These are phyloP conservation scores for Mortierella antarctica DNA, from an alignment of 192 early-diverging fungal genomes.

Conservation along the genomic window DNA sequence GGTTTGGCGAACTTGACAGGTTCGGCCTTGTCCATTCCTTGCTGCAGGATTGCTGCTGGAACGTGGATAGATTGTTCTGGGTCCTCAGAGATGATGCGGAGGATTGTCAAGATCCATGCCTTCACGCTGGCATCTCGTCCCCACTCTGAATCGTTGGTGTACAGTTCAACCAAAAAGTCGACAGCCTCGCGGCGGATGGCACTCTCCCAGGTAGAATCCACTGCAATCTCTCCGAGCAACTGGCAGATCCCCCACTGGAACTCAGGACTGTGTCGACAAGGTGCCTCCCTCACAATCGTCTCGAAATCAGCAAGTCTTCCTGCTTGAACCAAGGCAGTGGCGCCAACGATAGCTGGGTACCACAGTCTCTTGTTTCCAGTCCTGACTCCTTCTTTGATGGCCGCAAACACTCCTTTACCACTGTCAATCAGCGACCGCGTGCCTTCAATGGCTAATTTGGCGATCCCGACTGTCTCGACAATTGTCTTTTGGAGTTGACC, in stretches of 20 bases:
- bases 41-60: no score
- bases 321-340: neutral
- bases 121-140: no score
- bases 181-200: neutral
- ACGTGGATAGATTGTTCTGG: no score
- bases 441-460: no score
- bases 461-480: no score
- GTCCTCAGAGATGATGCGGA: no score
- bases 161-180: neutral
- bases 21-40: no score
- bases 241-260: slow-evolving; percentile 4
- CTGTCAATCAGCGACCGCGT: neutral
- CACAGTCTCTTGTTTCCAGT: neutral
- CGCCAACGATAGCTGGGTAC: neutral
- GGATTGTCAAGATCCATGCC: no score
- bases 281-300: neutral
- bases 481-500: no score
- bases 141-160: neutral
- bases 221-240: neutral
- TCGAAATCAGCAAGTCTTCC: neutral
- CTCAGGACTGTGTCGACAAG: neutral
- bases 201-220: neutral
- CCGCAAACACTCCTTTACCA: neutral
- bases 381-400: neutral
- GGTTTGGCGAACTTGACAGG: no score